These are phyloP conservation scores for Linum usitatissimum DNA, from an alignment of 345 rosid species.

Conservation along the genomic window DNA sequence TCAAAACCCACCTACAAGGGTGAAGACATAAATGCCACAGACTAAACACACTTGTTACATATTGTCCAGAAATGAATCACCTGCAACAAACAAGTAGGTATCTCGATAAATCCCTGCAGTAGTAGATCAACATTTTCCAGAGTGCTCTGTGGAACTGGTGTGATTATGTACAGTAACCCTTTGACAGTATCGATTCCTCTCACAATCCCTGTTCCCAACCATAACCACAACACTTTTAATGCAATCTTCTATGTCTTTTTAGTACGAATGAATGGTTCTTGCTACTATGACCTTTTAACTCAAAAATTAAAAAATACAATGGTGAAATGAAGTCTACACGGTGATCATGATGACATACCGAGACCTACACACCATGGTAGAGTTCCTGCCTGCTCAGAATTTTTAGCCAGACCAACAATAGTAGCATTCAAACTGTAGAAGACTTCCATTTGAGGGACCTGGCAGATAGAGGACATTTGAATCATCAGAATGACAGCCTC, in stretches of 20 bases:
- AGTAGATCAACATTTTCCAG: constrained; percentile 74
- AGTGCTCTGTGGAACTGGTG: constrained; percentile 60
- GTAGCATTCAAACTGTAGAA: constrained; percentile 77
- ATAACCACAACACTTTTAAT: not conserved
- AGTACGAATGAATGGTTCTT: no score
- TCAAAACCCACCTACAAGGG: no score
- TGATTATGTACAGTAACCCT: constrained; percentile 59
- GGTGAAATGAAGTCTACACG: no score
- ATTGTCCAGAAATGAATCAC: constrained; percentile 19
- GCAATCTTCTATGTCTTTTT: no score
- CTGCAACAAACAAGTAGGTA: constrained; percentile 77
- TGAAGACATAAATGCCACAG: no score
- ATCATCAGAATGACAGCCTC: not conserved
- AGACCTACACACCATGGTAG: constrained; percentile 73
- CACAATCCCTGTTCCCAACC: constrained; percentile 54
- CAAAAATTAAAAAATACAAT: not conserved
- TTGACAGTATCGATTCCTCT: constrained; percentile 67
- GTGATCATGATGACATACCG: constrained; percentile 42
- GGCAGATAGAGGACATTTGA: constrained; percentile 11
- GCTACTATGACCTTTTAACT: no score
- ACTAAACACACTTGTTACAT: no score
- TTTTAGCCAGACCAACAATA: constrained; percentile 79
- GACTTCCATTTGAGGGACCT: constrained; percentile 57
- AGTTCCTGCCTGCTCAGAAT: constrained; percentile 45
- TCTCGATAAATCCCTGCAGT: constrained; percentile 66